These are phyloP conservation scores for Alternaria angustiovoidea DNA, from an alignment of 2,329 filamentous ascomycete species.

Conservation along the genomic window DNA sequence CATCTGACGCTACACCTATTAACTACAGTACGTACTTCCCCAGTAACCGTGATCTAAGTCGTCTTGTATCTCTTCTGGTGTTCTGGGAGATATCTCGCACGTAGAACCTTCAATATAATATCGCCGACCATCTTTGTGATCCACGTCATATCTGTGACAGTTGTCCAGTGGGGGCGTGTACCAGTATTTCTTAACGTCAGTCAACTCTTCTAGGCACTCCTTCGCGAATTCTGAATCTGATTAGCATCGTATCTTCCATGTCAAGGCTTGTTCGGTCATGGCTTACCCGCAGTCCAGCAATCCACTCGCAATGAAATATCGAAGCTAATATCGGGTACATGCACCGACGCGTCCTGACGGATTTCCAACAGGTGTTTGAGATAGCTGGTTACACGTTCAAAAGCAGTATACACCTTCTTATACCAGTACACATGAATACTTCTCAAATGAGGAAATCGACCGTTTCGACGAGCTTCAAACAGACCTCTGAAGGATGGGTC, in stretches of 20 bases:
- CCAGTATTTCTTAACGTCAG: background rate
- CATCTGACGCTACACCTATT: background rate
- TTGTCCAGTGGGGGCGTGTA: background rate
- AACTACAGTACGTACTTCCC: fast-evolving
- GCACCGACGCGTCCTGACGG: background rate
- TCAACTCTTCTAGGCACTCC: background rate
- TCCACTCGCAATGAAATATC: background rate
- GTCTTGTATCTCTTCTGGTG: background rate
- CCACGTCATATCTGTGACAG: background rate
- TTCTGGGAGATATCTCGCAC: fast-evolving
- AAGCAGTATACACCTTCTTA: background rate
- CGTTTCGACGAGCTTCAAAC: background rate
- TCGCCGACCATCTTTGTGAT: background rate
- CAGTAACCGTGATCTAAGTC: background rate
- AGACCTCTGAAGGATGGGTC: background rate
- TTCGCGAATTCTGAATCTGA: background rate
- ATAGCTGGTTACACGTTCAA: no score
- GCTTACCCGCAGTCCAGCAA: background rate
- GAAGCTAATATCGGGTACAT: background rate
- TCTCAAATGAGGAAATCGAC: background rate
- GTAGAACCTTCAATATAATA: background rate
- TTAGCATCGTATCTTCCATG: background rate
- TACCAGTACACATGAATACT: background rate
- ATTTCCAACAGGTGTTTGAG: fast-evolving
- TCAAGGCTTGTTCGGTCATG: background rate